These are phyloP conservation scores for Linnemannia schmuckeri DNA, from an alignment of 192 early-diverging fungal species.

Conservation along the genomic window DNA sequence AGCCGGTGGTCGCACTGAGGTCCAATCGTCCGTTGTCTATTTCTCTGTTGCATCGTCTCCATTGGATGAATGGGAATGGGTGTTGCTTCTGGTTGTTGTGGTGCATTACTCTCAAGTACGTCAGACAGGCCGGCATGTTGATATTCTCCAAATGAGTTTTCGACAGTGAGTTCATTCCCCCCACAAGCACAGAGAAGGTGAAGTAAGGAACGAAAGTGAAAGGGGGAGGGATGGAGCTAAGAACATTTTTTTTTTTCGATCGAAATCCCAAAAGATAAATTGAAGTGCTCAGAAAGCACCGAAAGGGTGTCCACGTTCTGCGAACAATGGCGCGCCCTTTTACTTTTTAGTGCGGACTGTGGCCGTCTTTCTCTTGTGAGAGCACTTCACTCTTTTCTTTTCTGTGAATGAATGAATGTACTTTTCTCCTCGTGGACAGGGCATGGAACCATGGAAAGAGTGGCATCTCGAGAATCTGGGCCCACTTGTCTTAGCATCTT, in stretches of 20 bases:
- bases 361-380: neutral
- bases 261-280: neutral
- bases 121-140: neutral
- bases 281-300: neutral
- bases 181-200: too few relatives aligned
- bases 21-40: neutral
- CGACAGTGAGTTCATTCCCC: neutral
- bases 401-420: neutral
- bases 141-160: neutral
- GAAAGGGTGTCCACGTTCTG: neutral
- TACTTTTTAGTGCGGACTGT: neutral
- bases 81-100: neutral
- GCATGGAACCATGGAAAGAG: neutral
- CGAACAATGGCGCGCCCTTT: neutral
- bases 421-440: neutral
- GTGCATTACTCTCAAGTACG: constrained; percentile 1
- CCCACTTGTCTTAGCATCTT: neutral
- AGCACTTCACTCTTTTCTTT: neutral
- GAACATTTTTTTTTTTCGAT: neutral
- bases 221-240: neutral
- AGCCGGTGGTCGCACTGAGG: neutral
- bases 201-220: neutral
- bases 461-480: neutral
- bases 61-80: neutral
- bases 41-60: neutral